Percentiles rank a stretch among this genome's conserved stretches.
Conservation (phyloP, 495 filamentous ascomycete species). For the Penicillium coffeae region DNA sequence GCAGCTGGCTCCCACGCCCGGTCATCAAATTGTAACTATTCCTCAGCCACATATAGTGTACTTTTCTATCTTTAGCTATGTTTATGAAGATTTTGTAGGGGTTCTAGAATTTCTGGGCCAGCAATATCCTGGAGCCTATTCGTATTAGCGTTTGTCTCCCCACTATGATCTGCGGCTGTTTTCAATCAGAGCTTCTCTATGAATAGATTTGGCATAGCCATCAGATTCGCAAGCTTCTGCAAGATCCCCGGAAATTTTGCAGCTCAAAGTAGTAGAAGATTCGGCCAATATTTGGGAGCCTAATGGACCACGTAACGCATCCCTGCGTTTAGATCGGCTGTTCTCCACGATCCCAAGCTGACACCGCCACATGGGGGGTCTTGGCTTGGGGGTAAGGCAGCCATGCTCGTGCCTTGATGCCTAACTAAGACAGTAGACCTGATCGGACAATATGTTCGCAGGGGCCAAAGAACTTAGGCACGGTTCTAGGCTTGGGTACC, state of each 20-base stretch:
- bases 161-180: constrained; percentile 3
- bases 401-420: not conserved
- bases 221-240: constrained; percentile 4
- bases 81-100: no score
- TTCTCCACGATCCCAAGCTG: not conserved
- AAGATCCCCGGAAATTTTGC: not conserved
- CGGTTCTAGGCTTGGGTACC: no score
- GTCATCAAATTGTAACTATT: no score
- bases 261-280: not conserved
- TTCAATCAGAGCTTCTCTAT: not conserved
- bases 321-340: not conserved
- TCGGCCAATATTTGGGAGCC: not conserved
- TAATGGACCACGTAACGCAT: not conserved
- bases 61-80: no score
- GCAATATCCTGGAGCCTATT: constrained; percentile 8
- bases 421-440: not conserved
- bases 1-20: no score
- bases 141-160: not conserved
- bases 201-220: constrained; percentile 8
- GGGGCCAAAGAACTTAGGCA: no score
- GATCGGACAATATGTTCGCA: no score
- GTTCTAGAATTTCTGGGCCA: no score
- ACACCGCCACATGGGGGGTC: not conserved
- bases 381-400: not conserved
- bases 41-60: no score